Evolutionary conservation across 768 basidiomycete genomes (phyloP), one percentile per base, ranked within the genome.

Genomic region (Trametes villosa): DNA sequence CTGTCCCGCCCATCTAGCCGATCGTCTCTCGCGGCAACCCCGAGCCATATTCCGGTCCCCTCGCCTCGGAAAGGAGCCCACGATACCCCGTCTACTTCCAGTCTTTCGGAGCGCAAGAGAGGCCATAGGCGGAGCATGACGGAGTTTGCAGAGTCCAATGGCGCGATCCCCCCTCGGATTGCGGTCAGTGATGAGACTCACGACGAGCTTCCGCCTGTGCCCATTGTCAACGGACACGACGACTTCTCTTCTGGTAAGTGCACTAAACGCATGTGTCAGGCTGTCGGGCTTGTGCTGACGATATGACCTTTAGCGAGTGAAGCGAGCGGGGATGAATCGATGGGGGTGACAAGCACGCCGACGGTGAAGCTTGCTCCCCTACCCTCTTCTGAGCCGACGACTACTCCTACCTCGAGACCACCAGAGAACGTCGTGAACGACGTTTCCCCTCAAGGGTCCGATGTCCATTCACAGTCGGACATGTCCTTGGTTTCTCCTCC

Each of bases 11-110:
- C 75, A 52, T 62, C 69, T 1, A 71, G 69, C 57, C 67, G 69
- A 26, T 46, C 60, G 27, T 69, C 75, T 6, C 69, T 68, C 20
- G 52, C 63, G 17, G 53, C 59, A 45, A 54, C 58, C 18, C 61
- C 72, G 9, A 83, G 81, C 53, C 74, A 77, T 30, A 82, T 85
- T 53, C 82, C 83, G 15, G 74, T 81, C 5, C 74, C 74, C 24
- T 74, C 81, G 18, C 74, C 77, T 20, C 65, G 71, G 51, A 79
- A 78, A 65, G 62, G 51, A 56, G 6, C 67, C 61, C 47, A 68
- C 51, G 60, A 65, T 64, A 30, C 46, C 15, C 42, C 54, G 3
- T 55, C 60, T 26, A 34, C 29, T 27, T 5, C 53, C 12, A 33
- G n/a, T 15, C 57, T 66, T 20, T 64, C 59, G n/a, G 68, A 67